Base-by-base conservation (phyloP, 805 yeast species). In the Komagataella ulmi region DNA sequence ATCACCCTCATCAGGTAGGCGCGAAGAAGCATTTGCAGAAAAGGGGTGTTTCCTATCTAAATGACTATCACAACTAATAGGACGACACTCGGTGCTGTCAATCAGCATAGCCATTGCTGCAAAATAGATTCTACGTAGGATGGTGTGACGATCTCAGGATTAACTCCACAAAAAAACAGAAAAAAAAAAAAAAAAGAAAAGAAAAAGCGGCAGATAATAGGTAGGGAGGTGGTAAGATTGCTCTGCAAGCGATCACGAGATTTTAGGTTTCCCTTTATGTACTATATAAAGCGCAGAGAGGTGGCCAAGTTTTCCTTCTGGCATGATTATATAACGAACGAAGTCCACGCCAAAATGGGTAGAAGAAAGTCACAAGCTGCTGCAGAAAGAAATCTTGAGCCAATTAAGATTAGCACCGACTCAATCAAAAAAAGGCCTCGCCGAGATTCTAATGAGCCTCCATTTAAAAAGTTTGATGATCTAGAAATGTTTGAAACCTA, bases 401-500 rank as follows among this genome's bases (percentile, higher is more conserved):
- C 55, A 53, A 55, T 55, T 5, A 55, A 55, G 7, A 53, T 54
- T 47, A 54, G 54, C 3, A 55, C 53, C 24, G 55, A 52, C 17
- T 21, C 21, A 6, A 53, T 53, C 14, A 46, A 46, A 17, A 53
- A 53, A 8, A 53, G 55, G 19, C 55, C 55, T 21, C 7, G 10
- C n/a, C 21, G 47, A 24, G 24, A 24, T 19, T 24, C 21, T n/a
- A 24, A 24, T 30, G 63, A 61, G 44, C 64, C 65, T 7, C 56
- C 59, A 14, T 46, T 59, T 45, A 58, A 55, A 49, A 56, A 53
- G 40, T 83, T 83, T 65, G 88, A 83, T 48, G 85, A 80, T 55
- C 65, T 83, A 54, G 64, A 67, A 18, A 69, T 79, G 17, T 83
- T 83, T 61, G 85, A 80, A 59, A 72, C 74, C 23, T 83, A 69